phyloP scores from a whole-genome alignment of 2,329 filamentous ascomycete genomes.

The Simplicillium sp. region DNA sequence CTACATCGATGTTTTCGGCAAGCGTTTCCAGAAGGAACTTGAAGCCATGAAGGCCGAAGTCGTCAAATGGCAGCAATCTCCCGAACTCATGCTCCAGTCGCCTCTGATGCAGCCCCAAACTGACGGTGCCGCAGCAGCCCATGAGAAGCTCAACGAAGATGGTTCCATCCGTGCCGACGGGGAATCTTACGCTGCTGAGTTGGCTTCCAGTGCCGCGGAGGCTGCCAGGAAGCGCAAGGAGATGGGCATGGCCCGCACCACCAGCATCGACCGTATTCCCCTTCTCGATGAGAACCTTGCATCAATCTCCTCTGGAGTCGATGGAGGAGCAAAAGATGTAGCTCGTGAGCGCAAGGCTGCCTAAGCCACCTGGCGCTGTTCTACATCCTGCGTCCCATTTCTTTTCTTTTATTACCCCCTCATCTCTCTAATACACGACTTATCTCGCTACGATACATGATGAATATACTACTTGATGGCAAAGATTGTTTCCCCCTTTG shows the following conservation, averaged over 20 bases:
- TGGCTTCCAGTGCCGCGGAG: slow-evolving; percentile 8
- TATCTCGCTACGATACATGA: too few relatives aligned
- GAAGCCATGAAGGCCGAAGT: slow-evolving; percentile 85
- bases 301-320: slow-evolving; percentile 29
- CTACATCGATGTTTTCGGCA: slow-evolving; percentile 97
- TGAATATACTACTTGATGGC: too few relatives aligned
- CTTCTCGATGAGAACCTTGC: slow-evolving; percentile 37
- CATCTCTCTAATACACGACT: neutral
- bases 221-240: slow-evolving; percentile 9
- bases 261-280: slow-evolving; percentile 45
- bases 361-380: slow-evolving; percentile 5
- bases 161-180: neutral
- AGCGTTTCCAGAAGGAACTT: slow-evolving; percentile 91
- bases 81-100: slow-evolving; percentile 33
- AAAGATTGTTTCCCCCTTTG: too few relatives aligned
- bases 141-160: neutral
- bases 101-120: slow-evolving; percentile 20
- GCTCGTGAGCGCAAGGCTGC: slow-evolving; percentile 36
- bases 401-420: too few relatives aligned
- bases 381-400: too few relatives aligned
- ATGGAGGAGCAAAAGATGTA: slow-evolving; percentile 33
- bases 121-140: slow-evolving; percentile 8
- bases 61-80: slow-evolving; percentile 68
- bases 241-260: slow-evolving; percentile 11
- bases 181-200: slow-evolving; percentile 4